Evolutionary conservation across 164 flowering plant genomes (phyloP), one percentile per base, ranked within the genome.

Genomic region (Malania oleifera): DNA sequence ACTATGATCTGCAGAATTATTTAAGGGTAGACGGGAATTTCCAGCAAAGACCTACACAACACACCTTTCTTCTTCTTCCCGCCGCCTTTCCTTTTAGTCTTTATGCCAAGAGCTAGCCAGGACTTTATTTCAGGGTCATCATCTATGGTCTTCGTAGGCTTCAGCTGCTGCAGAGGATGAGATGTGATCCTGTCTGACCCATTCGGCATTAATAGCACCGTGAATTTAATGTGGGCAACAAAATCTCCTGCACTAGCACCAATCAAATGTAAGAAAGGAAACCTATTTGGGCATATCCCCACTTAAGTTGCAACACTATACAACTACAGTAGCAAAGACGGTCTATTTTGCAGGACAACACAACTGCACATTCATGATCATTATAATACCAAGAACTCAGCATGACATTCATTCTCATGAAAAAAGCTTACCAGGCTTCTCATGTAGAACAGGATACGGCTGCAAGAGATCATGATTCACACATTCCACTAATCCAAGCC

Each of bases 31-130:
- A n/a, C n/a, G n/a, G n/a, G n/a, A n/a, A n/a, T n/a, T n/a, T n/a
- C n/a, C n/a, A n/a, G n/a, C n/a, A n/a, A n/a, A n/a, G n/a, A n/a
- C n/a, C n/a, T n/a, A n/a, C n/a, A 13, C 22, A 28, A 7, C 50
- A 37, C 68, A 89, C 98, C 96, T 83, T 87, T 87, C 79, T 93
- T 93, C 81, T 86, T 93, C 77, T 92, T 92, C 18, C 97, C 97
- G 48, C 95, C 98, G 51, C 95, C 96, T 71, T 89, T 89, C 87
- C 86, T 91, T 78, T 91, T 92, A 51, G 91, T 78, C 76, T 87
- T 92, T 10, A 83, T 83, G 39, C 77, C 80, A 62, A 92, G 61
- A 27, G 97, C 81, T 37, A 93, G 65, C 98, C 98, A 93, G 12
- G 92, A 84, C 74, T 93, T 93, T 61, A 93, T 87, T 64, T 93